Conservation (phyloP, 2,329 filamentous ascomycete genomes). For the Hymenoscyphus fraxineus region DNA sequence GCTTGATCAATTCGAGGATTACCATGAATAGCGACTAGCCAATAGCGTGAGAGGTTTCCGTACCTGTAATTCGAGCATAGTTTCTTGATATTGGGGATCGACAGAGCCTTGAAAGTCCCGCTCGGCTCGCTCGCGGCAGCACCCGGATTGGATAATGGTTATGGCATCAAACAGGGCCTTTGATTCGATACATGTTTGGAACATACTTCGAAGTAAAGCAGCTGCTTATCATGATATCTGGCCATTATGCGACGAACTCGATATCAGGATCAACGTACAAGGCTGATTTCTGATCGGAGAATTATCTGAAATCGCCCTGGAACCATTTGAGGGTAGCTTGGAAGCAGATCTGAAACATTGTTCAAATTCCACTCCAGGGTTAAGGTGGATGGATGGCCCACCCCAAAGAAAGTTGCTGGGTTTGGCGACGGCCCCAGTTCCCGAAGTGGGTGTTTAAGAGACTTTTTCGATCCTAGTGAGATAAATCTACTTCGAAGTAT, state of each 20-base stretch:
- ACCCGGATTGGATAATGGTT: background rate
- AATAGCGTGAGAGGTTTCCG: background rate
- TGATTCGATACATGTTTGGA: background rate
- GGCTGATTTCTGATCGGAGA: background rate
- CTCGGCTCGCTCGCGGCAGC: background rate
- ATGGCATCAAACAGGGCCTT: background rate
- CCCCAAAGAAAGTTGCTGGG: background rate
- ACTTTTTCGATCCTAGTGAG: background rate
- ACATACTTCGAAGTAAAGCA: background rate
- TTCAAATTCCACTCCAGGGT: background rate
- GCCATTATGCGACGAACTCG: background rate
- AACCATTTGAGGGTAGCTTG: background rate
- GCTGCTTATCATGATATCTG: background rate
- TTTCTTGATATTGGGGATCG: slow-evolving; percentile 1
- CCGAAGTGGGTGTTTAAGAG: background rate
- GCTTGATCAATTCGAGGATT: background rate
- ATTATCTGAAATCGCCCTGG: background rate
- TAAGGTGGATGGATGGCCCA: background rate
- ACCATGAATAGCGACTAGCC: background rate
- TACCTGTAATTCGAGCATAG: background rate
- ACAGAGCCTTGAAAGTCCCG: background rate
- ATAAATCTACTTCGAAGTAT: background rate
- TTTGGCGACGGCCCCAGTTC: background rate
- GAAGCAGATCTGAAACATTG: background rate
- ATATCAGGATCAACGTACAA: background rate